Evolutionary conservation across 1,139 yeast genomes (phyloP).

Genomic region (Arxiozyma slooffiae): DNA sequence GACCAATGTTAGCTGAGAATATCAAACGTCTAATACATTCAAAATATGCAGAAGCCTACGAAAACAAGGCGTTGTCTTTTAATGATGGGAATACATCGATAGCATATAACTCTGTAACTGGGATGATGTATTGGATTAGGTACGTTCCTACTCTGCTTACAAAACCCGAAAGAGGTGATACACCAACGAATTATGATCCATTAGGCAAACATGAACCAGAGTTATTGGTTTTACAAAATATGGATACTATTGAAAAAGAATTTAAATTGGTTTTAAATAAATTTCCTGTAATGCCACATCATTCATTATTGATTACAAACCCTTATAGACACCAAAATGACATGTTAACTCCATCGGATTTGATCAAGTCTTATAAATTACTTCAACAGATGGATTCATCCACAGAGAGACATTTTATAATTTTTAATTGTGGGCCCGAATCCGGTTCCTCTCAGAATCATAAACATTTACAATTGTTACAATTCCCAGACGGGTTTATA

Average conservation of each 20-base stretch:
- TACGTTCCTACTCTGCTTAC: constrained; percentile 43
- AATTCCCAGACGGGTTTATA: constrained; percentile 48
- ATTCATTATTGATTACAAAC: constrained; percentile 71
- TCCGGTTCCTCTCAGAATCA: constrained; percentile 94
- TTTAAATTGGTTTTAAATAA: constrained; percentile 70
- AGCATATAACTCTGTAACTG: constrained; percentile 18
- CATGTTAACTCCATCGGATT: constrained; percentile 60
- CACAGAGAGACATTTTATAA: constrained; percentile 48
- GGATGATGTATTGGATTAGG: constrained; percentile 35
- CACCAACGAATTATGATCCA: constrained; percentile 45
- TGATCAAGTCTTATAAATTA: constrained; percentile 47
- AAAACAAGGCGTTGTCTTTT: not conserved
- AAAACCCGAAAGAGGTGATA: constrained; percentile 44
- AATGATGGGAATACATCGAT: constrained; percentile 5
- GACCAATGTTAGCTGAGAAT: not conserved
- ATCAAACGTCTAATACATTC: not conserved
- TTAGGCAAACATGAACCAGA: constrained; percentile 74
- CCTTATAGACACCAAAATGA: constrained; percentile 61
- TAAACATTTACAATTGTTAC: constrained; percentile 79
- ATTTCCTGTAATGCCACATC: constrained; percentile 72
- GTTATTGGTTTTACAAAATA: constrained; percentile 48
- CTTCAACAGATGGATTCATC: constrained; percentile 34
- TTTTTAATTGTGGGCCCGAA: constrained; percentile 78
- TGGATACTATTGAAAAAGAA: constrained; percentile 40
- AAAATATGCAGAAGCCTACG: not conserved